A percentile compares a stretch with the other conserved stretches of the same genome.
These are phyloP conservation scores for Martensiomyces pterosporus DNA, from an alignment of 192 early-diverging fungal species.

Conservation along the genomic window DNA sequence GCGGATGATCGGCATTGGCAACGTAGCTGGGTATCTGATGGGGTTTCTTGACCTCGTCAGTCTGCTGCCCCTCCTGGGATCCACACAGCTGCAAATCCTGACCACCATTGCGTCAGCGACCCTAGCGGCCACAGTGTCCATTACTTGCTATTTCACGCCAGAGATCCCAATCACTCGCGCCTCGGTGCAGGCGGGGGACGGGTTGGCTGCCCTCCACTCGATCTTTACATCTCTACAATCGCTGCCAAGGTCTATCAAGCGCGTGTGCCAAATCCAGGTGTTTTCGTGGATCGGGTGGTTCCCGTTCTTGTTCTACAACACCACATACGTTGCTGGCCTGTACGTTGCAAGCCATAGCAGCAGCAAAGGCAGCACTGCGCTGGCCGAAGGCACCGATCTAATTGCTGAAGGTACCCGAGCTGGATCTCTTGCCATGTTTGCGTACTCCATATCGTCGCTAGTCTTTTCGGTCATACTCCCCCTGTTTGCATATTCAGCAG, in stretches of 20 bases:
- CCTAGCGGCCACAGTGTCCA: slow-evolving; percentile 53
- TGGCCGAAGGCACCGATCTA: slow-evolving; percentile 7
- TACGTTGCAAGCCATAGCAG: slow-evolving; percentile 18
- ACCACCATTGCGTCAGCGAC: slow-evolving; percentile 66
- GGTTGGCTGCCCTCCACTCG: slow-evolving; percentile 37
- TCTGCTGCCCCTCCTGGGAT: slow-evolving; percentile 63
- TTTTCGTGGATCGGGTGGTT: slow-evolving; percentile 98
- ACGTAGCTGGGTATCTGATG: slow-evolving; percentile 79
- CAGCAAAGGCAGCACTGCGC: slow-evolving; percentile 5
- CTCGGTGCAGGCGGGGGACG: slow-evolving; percentile 5
- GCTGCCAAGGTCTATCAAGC: slow-evolving; percentile 68
- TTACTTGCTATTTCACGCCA: slow-evolving; percentile 64
- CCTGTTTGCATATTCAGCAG: slow-evolving; percentile 30
- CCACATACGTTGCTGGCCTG: slow-evolving; percentile 47
- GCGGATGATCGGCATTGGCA: slow-evolving; percentile 80
- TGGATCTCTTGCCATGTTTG: slow-evolving; percentile 83
- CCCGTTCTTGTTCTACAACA: slow-evolving; percentile 90
- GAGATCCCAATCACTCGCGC: slow-evolving; percentile 46
- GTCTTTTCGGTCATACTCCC: slow-evolving; percentile 40
- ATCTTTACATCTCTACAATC: slow-evolving; percentile 48
- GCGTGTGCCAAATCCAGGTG: slow-evolving; percentile 85
- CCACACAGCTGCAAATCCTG: slow-evolving; percentile 76
- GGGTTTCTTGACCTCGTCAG: slow-evolving; percentile 75
- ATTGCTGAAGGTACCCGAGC: slow-evolving; percentile 62
- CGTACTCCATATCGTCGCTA: slow-evolving; percentile 72